Conservation (phyloP, 768 basidiomycete species). For the Boletus edulis region DNA sequence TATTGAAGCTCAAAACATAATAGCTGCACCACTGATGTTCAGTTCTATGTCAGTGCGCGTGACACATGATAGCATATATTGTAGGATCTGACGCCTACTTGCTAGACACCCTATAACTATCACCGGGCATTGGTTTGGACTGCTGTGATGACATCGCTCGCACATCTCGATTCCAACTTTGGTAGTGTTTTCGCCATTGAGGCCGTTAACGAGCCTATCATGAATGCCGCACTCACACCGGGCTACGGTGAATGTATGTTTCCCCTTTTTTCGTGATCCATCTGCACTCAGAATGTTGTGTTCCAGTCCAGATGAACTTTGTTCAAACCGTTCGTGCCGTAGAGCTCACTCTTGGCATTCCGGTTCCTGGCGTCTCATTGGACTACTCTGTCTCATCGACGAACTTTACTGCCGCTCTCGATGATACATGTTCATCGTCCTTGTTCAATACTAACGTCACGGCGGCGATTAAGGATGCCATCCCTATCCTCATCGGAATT, state of each 20-base stretch:
- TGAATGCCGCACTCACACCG: conserved; percentile 66
- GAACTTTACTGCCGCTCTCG: conserved; percentile 38
- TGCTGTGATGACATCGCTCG: conserved; percentile 69
- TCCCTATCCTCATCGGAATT: conserved; percentile 37
- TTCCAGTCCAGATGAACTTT: conserved; percentile 65
- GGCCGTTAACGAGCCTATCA: conserved; percentile 77
- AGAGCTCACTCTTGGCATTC: conserved; percentile 59
- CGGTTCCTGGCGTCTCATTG: conserved; percentile 19
- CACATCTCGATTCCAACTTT: conserved; percentile 70
- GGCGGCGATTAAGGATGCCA: conserved; percentile 33
- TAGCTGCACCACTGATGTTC: conserved; percentile 64
- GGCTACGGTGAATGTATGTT: conserved; percentile 65
- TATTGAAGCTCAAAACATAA: conserved; percentile 1
- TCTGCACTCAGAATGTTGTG: not conserved
- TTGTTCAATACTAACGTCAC: conserved; percentile 31
- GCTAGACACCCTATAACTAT: conserved; percentile 64
- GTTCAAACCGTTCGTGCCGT: conserved; percentile 65
- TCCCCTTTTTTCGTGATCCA: not conserved
- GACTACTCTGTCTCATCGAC: conserved; percentile 19
- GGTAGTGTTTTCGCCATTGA: conserved; percentile 65
- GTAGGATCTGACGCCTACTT: conserved; percentile 1
- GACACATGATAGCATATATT: not conserved
- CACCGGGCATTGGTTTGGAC: conserved; percentile 80
- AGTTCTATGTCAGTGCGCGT: conserved; percentile 63
- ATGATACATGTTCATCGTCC: conserved; percentile 9